Conservation (phyloP, 345 rosid species). For the Salix brachista region DNA sequence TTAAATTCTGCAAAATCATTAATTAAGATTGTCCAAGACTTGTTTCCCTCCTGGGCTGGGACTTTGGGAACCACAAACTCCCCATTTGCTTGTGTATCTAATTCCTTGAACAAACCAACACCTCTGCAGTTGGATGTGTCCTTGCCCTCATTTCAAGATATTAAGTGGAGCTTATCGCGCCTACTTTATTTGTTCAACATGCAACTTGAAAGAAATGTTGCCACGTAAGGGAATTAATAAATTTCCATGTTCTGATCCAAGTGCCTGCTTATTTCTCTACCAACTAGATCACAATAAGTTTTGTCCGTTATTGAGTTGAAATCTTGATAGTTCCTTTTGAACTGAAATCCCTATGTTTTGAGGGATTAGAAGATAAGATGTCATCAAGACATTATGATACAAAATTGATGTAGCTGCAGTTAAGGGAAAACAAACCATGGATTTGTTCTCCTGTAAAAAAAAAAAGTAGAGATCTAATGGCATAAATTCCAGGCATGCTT, state of each 20-base stretch:
- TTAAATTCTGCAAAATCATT: constrained; percentile 25
- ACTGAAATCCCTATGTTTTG: background rate
- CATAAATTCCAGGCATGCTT: background rate
- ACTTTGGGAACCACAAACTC: constrained; percentile 32
- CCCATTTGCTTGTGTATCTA: constrained; percentile 77
- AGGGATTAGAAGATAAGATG: background rate
- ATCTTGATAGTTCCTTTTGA: constrained; percentile 1
- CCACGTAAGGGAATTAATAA: constrained; percentile 63
- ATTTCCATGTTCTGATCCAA: constrained; percentile 5
- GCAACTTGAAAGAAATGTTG: constrained; percentile 85
- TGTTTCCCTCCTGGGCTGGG: constrained; percentile 33
- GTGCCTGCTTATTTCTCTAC: background rate
- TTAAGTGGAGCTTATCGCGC: constrained; percentile 69
- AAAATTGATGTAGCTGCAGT: constrained; percentile 3
- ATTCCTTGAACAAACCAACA: constrained; percentile 65
- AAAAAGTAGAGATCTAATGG: background rate
- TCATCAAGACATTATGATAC: background rate
- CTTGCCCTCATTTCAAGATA: constrained; percentile 64
- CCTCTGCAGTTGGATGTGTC: constrained; percentile 75
- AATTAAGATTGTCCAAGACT: constrained; percentile 33
- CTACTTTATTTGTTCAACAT: constrained; percentile 75
- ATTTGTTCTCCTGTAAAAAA: background rate
- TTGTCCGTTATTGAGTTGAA: background rate
- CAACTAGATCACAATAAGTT: background rate
- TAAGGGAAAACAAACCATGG: background rate